A percentile compares a stretch with the other conserved stretches of the same genome.
Conservation (phyloP, 2,329 filamentous ascomycete genomes). For the Sporothrix protearum region DNA sequence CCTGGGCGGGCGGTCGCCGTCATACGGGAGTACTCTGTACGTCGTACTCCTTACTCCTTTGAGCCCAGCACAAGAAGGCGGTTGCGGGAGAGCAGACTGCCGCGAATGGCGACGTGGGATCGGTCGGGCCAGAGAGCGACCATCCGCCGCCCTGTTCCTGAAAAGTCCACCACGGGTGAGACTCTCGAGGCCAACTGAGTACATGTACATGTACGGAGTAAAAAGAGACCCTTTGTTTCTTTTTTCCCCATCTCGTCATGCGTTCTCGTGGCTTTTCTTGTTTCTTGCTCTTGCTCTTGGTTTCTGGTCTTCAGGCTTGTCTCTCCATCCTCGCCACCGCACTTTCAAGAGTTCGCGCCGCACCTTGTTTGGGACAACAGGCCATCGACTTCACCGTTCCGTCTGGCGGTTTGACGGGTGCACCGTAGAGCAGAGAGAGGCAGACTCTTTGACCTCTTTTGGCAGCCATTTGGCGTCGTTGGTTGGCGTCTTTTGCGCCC, state of each 20-base stretch:
- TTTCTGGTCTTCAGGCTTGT: neutral
- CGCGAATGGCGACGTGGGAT: slow-evolving; percentile 5
- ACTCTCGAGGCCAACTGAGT: neutral
- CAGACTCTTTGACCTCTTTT: neutral
- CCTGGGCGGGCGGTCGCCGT: neutral
- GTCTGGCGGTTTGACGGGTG: neutral
- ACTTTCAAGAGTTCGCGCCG: neutral
- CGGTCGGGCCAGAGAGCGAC: neutral
- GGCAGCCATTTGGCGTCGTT: neutral
- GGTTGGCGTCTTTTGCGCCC: neutral
- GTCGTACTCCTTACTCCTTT: too few relatives aligned
- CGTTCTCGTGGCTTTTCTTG: neutral
- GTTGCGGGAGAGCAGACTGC: neutral
- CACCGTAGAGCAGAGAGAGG: neutral
- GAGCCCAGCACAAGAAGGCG: neutral
- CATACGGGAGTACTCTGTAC: too few relatives aligned
- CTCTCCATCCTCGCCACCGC: neutral
- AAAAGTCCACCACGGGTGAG: neutral
- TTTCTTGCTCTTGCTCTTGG: neutral
- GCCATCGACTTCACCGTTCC: neutral
- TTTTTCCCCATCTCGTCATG: neutral
- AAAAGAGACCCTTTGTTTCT: neutral
- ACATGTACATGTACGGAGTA: too few relatives aligned
- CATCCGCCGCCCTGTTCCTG: neutral
- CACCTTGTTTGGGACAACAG: slow-evolving; percentile 1